Evolutionary conservation across 164 flowering plant species (phyloP), one percentile per base, ranked within the genome.

Genomic region (Macadamia integrifolia): DNA sequence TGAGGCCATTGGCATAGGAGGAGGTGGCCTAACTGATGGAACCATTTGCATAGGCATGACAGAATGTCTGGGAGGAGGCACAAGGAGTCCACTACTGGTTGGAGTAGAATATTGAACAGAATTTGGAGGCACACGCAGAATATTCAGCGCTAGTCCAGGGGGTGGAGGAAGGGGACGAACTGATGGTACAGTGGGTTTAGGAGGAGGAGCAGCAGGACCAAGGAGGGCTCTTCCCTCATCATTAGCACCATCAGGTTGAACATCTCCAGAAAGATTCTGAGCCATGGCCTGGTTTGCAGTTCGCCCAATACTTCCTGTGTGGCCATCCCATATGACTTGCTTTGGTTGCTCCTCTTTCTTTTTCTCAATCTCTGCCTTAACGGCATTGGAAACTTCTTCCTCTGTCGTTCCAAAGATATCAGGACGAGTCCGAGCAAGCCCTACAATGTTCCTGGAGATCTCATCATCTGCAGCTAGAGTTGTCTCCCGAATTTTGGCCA

Each of bases 321-420:
- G 99, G 49, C 99, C 99, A 82, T 95, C 98, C 99, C 99, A 95
- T 69, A 95, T 95, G 65, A 95, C 98, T 80, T 92, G 99, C 75
- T 86, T 88, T 13, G 97, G 97, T 76, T 90, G 99, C 73, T 95
- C 98, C 58, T 95, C 97, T 71, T 88, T 89, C 84, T 89, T 91
- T 82, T 92, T 95, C 76, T 86, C 99, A 74, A 92, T 91, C 78
- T 92, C 97, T 1, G 96, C 97, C 84, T 91, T 92, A 48, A 95
- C 99, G 15, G 99, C 98, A 82, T 93, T 95, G 15, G 97, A 93
- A n/a, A 95, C 99, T 79, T 95, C 99, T 83, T 95, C 99, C 76
- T 91, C 99, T 1, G 99, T 95, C 7, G 99, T 95, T 17, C 99
- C 99, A 81, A 95, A 95, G 60, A 95, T 95, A 83, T 95, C 99